Base-by-base conservation (phyloP, 129 eudicot genomes). In the Calendula officinalis region DNA sequence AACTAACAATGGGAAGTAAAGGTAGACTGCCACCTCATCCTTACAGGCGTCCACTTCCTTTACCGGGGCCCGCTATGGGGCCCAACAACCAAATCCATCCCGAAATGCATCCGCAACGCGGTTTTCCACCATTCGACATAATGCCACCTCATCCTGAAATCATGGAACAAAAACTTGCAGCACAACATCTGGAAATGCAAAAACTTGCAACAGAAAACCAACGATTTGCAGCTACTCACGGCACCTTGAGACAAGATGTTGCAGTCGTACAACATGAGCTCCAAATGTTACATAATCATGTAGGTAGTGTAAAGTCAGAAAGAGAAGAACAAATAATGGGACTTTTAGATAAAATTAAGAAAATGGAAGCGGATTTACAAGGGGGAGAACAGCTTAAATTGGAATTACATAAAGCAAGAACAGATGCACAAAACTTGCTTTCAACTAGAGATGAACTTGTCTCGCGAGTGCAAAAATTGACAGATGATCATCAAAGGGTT, bases 181-280 rank as follows among this genome's bases (percentile, higher is more conserved):
- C 80, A 50, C 97, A 91, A 50, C 95, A 84, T 53, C 49, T 73
- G 9, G 97, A 91, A 77, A 91, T 91, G 81, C 85, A 80, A 66
- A 84, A 81, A 69, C 90, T 91, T 56, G 94, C 80, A 33, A 84
- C 79, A 2, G 97, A 91, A 80, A 91, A 91, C 71, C 87, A 71
- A 75, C 87, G 95, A 59, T 87, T 91, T 64, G 95, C 97, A 52
- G 75, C 94, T 43, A 87, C 97, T 38, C 97, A 91, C 53, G 95
- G 85, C 48, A 80, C 82, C 74, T 70, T 87, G 48, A 84, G 97
- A 64, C 95, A 84, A 68, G 94, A 91, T 53, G 81, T 91, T 57
- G 95, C 97, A 42, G 78, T 94, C 35, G 80, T 87, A 64, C 88
- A 87, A 75, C 83, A 87, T 56, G 97, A 91, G 68, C 78, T 86